Evolutionary conservation across 1,284 basidiomycete species (phyloP).

Genomic region (Pseudozyma tsukubaensis): DNA sequence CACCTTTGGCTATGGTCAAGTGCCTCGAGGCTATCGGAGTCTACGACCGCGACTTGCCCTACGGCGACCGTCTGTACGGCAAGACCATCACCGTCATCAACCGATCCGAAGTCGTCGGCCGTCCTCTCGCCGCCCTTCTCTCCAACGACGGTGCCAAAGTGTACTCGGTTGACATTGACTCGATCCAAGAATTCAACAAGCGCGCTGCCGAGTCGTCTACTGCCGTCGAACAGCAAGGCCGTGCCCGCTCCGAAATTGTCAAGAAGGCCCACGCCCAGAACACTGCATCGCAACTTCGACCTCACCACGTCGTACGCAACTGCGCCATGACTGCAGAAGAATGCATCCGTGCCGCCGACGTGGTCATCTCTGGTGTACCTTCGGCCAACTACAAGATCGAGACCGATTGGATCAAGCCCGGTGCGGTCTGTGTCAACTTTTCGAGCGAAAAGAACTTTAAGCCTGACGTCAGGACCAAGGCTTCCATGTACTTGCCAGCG

Average conservation of each 20-base stretch:
- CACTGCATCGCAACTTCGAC: conserved; percentile 67
- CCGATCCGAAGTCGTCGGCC: conserved; percentile 95
- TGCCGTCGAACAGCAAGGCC: conserved; percentile 19
- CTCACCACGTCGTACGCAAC: conserved; percentile 79
- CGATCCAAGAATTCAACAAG: conserved; percentile 77
- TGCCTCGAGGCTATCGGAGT: conserved; percentile 89
- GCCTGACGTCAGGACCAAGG: conserved; percentile 86
- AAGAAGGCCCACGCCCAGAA: conserved; percentile 74
- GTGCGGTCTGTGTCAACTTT: conserved; percentile 91
- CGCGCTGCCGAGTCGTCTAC: conserved; percentile 39
- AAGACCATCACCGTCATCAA: conserved; percentile 95
- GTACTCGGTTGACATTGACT: conserved; percentile 92
- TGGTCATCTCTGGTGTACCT: conserved; percentile 65
- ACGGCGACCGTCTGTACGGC: conserved; percentile 93
- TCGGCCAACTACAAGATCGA: conserved; percentile 87
- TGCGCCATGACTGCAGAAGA: conserved; percentile 51
- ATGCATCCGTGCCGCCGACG: conserved; percentile 61
- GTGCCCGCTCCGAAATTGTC: conserved; percentile 57
- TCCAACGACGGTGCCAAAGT: conserved; percentile 96
- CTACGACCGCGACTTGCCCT: conserved; percentile 89
- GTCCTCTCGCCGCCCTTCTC: conserved; percentile 90
- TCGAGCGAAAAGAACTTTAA: conserved; percentile 97
- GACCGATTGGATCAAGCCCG: conserved; percentile 89
- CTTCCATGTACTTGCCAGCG: conserved; percentile 73
- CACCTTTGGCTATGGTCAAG: conserved; percentile 92